Percentiles rank a stretch among this genome's conserved stretches.
Evolutionary conservation across 2,329 filamentous ascomycete genomes (phyloP).

Genomic region (Verticillium alfalfae): DNA sequence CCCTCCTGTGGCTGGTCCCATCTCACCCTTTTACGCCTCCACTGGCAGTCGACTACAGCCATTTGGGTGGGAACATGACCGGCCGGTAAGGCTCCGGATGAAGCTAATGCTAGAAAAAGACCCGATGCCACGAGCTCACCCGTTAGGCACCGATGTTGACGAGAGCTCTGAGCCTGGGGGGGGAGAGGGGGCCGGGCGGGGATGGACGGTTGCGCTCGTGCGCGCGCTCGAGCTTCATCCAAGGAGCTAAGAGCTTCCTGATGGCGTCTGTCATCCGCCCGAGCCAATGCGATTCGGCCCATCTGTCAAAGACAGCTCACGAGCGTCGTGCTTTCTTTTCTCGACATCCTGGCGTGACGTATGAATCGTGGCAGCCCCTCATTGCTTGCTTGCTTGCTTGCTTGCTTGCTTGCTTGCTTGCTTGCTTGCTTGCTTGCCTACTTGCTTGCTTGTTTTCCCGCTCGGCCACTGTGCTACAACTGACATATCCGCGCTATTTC

Average conservation of each 20-base stretch:
- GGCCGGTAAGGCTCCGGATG: neutral
- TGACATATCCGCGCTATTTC: too few relatives aligned
- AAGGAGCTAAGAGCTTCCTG: neutral
- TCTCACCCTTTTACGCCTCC: too few relatives aligned
- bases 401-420: too few relatives aligned
- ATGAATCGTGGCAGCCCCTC: neutral
- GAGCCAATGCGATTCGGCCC: neutral
- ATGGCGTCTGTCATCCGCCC: neutral
- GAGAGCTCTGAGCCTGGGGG: neutral
- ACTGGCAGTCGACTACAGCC: too few relatives aligned
- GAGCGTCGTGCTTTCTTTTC: neutral
- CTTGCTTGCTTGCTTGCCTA: neutral
- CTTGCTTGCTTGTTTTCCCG: too few relatives aligned
- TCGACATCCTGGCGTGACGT: neutral
- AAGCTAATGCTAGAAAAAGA: neutral
- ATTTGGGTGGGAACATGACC: neutral
- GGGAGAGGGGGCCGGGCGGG: too few relatives aligned
- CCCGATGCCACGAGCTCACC: neutral
- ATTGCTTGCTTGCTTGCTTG: neutral
- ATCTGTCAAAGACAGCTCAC: neutral
- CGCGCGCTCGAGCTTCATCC: too few relatives aligned
- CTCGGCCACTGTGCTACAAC: too few relatives aligned
- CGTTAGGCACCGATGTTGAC: neutral
- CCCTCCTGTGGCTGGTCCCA: too few relatives aligned
- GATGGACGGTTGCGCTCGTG: too few relatives aligned